These are phyloP conservation scores for Kwoniella botswanensis DNA, from an alignment of 768 basidiomycete species.

Conservation along the genomic window DNA sequence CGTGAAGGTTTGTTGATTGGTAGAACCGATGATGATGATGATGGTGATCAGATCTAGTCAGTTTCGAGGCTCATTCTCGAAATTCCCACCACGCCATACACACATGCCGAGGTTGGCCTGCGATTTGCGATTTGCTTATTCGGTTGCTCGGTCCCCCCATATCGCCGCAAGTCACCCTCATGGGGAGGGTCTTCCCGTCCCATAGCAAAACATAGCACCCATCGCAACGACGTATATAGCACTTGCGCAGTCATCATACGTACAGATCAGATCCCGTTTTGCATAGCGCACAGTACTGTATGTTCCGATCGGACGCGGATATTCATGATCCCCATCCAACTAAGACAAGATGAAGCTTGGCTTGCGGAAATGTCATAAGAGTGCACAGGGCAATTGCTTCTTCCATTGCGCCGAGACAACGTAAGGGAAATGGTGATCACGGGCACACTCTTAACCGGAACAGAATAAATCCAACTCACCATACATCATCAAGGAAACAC, in stretches of 20 bases:
- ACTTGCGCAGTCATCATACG: neutral
- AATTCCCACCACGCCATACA: neutral
- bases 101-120: no score
- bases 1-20: neutral
- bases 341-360: neutral
- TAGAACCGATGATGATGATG: neutral
- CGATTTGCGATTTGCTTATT: neutral
- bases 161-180: conserved; percentile 2
- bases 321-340: no score
- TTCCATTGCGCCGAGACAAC: no score
- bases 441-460: no score
- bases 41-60: conserved; percentile 1
- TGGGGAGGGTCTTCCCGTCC: neutral
- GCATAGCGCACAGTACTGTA: no score
- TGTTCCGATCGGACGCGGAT: no score
- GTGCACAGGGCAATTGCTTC: no score
- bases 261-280: no score
- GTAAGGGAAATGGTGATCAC: no score
- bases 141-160: conserved; percentile 11
- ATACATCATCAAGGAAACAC: no score
- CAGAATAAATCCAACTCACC: no score
- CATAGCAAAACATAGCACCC: neutral
- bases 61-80: neutral
- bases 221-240: no score
- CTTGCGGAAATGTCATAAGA: neutral